A percentile compares a stretch with the other conserved stretches of the same genome.
Conservation (phyloP, 169 alveolate genomes). For the Plasmodium inui region DNA sequence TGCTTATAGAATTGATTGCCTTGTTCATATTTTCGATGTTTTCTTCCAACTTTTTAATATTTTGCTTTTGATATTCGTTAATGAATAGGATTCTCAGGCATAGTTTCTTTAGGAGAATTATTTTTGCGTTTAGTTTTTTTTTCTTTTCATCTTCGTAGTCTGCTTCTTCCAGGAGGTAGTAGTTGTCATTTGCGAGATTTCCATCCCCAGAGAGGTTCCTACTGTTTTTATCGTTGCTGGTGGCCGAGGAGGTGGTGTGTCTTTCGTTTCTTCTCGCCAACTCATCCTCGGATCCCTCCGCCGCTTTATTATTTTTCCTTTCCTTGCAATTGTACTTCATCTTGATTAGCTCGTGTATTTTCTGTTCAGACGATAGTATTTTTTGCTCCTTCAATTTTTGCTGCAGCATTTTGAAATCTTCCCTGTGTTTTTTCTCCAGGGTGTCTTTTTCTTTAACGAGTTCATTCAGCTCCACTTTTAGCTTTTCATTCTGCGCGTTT, state of each 20-base stretch:
- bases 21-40: slow-evolving; percentile 73
- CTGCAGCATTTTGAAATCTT: slow-evolving; percentile 59
- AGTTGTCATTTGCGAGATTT: neutral
- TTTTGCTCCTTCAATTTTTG: slow-evolving; percentile 75
- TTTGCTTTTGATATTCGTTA: slow-evolving; percentile 71
- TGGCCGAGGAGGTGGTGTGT: neutral
- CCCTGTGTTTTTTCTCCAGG: slow-evolving; percentile 73
- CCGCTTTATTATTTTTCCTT: slow-evolving; percentile 19
- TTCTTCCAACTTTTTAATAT: slow-evolving; percentile 59
- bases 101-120: slow-evolving; percentile 48
- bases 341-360: slow-evolving; percentile 46
- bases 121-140: slow-evolving; percentile 39
- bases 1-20: slow-evolving; percentile 68
- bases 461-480: slow-evolving; percentile 45
- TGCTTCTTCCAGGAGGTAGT: neutral
- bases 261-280: neutral
- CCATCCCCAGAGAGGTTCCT: neutral
- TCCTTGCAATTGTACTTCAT: slow-evolving; percentile 29
- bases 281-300: neutral
- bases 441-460: slow-evolving; percentile 62
- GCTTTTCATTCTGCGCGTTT: neutral
- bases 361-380: slow-evolving; percentile 63
- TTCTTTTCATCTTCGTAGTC: slow-evolving; percentile 66
- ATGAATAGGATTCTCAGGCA: slow-evolving; percentile 57
- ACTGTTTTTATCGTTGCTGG: neutral